Evolutionary conservation across 805 yeast genomes (phyloP).

Genomic region (Wickerhamomyces silvicola): DNA sequence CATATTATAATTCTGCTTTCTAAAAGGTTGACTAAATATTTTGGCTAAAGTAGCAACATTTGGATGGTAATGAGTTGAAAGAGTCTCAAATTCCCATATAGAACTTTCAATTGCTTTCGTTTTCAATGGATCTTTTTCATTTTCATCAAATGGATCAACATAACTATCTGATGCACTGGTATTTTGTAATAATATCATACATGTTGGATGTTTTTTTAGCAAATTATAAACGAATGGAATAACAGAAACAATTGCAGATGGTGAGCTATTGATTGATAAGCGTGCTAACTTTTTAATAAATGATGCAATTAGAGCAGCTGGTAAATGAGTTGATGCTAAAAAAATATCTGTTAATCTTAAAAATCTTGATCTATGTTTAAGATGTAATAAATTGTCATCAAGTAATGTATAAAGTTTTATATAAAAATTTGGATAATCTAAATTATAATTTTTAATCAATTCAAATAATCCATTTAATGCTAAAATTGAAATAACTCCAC

Average conservation of each 20-base stretch:
- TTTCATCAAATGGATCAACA: slow-evolving; percentile 59
- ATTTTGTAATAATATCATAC: slow-evolving; percentile 80
- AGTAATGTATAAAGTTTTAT: slow-evolving; percentile 73
- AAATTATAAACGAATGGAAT: slow-evolving; percentile 90
- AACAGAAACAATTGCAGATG: slow-evolving; percentile 80
- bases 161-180: slow-evolving; percentile 25
- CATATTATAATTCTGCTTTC: slow-evolving; percentile 77
- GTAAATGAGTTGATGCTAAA: slow-evolving; percentile 79
- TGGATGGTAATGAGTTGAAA: slow-evolving; percentile 86
- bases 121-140: slow-evolving; percentile 66
- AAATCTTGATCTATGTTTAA: slow-evolving; percentile 79
- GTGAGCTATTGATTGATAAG: slow-evolving; percentile 69
- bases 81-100: slow-evolving; percentile 83
- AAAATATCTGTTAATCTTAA: slow-evolving; percentile 82
- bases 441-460: slow-evolving; percentile 70
- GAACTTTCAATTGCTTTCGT: slow-evolving; percentile 82
- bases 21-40: slow-evolving; percentile 84
- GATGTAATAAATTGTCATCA: slow-evolving; percentile 68
- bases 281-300: slow-evolving; percentile 81
- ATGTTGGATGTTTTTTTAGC: slow-evolving; percentile 85
- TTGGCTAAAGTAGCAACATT: slow-evolving; percentile 89
- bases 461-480: slow-evolving; percentile 85
- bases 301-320: slow-evolving; percentile 79
- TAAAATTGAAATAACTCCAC: slow-evolving; percentile 61
- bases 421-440: slow-evolving; percentile 91